Conservation (phyloP, 2,329 filamentous ascomycete genomes). For the Ascochyta fabae region DNA sequence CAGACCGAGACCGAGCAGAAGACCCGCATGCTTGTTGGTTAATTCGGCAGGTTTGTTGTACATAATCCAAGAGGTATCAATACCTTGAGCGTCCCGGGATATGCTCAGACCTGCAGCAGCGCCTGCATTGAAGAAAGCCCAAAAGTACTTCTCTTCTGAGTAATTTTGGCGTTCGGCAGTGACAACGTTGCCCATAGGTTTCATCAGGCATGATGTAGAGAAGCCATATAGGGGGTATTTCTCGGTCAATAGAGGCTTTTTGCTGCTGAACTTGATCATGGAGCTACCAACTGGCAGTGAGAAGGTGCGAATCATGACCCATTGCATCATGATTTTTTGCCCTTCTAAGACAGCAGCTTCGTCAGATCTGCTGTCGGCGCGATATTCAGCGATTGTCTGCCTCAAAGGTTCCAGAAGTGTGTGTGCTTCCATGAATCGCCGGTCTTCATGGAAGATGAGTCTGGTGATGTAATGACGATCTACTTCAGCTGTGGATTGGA, state of each 20-base stretch:
- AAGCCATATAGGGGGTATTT: slow-evolving; percentile 90
- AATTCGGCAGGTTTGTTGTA: slow-evolving; percentile 96
- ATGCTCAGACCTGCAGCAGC: slow-evolving; percentile 93
- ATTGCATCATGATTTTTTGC: slow-evolving; percentile 88
- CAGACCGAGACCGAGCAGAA: slow-evolving; percentile 85
- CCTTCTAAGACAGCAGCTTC: slow-evolving; percentile 89
- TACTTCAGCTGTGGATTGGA: slow-evolving; percentile 81
- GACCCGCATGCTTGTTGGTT: slow-evolving; percentile 94
- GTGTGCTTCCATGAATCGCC: slow-evolving; percentile 84
- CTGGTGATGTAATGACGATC: slow-evolving; percentile 82
- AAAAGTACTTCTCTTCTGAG: slow-evolving; percentile 95
- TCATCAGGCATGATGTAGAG: slow-evolving; percentile 89
- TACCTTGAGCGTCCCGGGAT: slow-evolving; percentile 85
- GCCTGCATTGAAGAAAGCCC: slow-evolving; percentile 98
- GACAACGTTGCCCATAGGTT: slow-evolving; percentile 88
- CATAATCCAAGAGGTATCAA: slow-evolving; percentile 98
- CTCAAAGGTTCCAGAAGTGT: slow-evolving; percentile 85
- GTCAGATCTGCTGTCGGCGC: slow-evolving; percentile 76
- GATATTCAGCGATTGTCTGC: slow-evolving; percentile 77
- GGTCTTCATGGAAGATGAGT: slow-evolving; percentile 89
- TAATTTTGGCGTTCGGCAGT: slow-evolving; percentile 88
- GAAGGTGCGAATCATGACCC: slow-evolving; percentile 83
- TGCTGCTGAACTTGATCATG: slow-evolving; percentile 85
- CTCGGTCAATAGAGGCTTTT: slow-evolving; percentile 88
- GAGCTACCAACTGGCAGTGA: slow-evolving; percentile 87